Base-by-base conservation (phyloP, 495 filamentous ascomycete genomes). In the Hamigera avellanea region DNA sequence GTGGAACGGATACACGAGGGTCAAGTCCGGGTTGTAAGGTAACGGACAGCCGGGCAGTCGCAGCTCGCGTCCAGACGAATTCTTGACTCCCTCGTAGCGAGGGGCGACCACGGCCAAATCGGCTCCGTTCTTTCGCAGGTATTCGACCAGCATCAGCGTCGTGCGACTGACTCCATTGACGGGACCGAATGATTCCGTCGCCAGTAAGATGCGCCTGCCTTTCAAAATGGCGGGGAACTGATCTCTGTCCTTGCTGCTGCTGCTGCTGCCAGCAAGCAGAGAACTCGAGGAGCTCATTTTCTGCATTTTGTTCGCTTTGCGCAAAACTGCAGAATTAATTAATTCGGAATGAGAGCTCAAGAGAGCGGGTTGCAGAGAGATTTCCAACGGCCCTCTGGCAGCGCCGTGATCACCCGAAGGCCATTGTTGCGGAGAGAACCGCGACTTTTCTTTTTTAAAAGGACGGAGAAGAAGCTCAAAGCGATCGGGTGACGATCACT, bases 141-240 rank as follows among this genome's bases (percentile, higher is more conserved):
- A 77, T 43, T 75, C 66, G 15, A 79, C 66, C 15, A 81, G 58
- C 57, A 69, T 73, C 46, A 68, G 56, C 2, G 76, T 79, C 0
- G 74, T 81, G 29, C 72, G 61, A 47, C 70, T 75, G 29, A 81
- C 76, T 13, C 76, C 75, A 46, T 81, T 81, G 40, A 79, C 72
- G 0, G 74, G 76, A 17, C 75, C 76, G 42, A 77, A 71, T 12
- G 73, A 76, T 46, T 81, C 76, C 7, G 75, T 77, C 19, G 74
- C 75, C 21, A 79, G 60, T 2, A 81, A 55, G 39, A 79, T 57
- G 43, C 66, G 64, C 49, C 69, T 73, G 19, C 69, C 69, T 6
- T 58, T 41, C 14, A 79, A 54, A 9, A 53, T 47, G n/a, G 43
- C 40, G 1, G 75, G 75, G 36, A 71, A 73, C 7, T 52, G 35